A percentile compares a stretch with the other conserved stretches of the same genome.
Evolutionary conservation across 306 rosid genomes (phyloP).

Genomic region (Luffa acutangula): DNA sequence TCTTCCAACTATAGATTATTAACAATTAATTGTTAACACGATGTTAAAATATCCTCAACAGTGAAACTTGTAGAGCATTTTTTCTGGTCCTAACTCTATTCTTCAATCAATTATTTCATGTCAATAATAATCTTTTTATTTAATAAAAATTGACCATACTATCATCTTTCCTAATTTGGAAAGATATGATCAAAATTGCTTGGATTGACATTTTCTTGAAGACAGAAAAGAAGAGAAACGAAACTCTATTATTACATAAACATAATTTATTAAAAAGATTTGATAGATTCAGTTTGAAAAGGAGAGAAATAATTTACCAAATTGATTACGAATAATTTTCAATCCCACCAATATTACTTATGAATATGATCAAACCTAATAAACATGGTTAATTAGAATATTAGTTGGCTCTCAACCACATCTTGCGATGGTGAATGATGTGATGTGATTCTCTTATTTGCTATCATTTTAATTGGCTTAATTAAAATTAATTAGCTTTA

Average conservation of each 20-base stretch:
- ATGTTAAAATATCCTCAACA: too few relatives aligned
- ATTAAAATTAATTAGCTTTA: background rate
- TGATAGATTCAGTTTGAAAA: background rate
- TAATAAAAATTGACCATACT: background rate
- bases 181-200: background rate
- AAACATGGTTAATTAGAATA: background rate
- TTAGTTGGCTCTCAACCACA: background rate
- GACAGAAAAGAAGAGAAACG: background rate
- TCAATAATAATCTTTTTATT: background rate
- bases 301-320: background rate
- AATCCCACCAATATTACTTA: background rate
- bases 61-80: too few relatives aligned
- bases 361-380: background rate
- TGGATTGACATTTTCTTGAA: background rate
- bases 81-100: too few relatives aligned
- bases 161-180: background rate
- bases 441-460: background rate
- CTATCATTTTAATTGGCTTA: background rate
- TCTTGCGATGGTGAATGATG: background rate
- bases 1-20: background rate
- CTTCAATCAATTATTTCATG: background rate
- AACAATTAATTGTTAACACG: too few relatives aligned
- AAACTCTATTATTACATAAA: background rate
- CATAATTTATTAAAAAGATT: background rate
- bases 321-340: background rate